Conservation (phyloP, 2,329 filamentous ascomycete genomes). For the Akanthomyces muscarius region DNA sequence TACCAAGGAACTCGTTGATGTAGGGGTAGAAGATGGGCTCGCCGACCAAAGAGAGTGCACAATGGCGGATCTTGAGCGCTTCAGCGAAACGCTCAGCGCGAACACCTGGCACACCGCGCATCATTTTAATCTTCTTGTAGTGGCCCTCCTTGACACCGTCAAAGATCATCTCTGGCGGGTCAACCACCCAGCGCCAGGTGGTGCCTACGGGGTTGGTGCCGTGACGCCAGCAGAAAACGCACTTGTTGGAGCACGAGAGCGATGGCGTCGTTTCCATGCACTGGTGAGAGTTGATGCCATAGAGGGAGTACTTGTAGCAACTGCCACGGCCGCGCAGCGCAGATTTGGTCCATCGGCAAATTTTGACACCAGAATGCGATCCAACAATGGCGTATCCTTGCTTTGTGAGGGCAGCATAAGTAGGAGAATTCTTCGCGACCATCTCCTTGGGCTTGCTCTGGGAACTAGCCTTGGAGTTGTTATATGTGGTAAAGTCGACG, state of each 20-base stretch:
- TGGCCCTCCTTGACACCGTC: conserved; percentile 85
- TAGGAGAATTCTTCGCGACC: conserved; percentile 88
- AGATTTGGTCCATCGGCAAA: conserved; percentile 98
- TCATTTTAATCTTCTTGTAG: conserved; percentile 97
- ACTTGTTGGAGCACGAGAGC: conserved; percentile 95
- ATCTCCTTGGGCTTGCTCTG: conserved; percentile 71
- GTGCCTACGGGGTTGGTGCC: conserved; percentile 96
- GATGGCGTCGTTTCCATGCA: conserved; percentile 99
- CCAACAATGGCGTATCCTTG: conserved; percentile 96
- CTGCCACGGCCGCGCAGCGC: conserved; percentile 88
- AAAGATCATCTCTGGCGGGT: conserved; percentile 86
- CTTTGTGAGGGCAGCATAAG: conserved; percentile 84
- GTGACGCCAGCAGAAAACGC: conserved; percentile 98
- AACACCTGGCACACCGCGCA: conserved; percentile 89
- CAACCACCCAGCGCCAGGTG: conserved; percentile 94
- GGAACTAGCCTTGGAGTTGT: conserved; percentile 42
- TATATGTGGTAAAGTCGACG: conserved; percentile 81
- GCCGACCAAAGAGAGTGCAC: conserved; percentile 85
- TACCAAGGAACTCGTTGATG: conserved; percentile 83
- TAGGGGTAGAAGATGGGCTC: conserved; percentile 99
- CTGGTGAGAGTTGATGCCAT: conserved; percentile 91
- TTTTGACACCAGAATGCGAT: conserved; percentile 93
- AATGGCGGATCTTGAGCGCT: conserved; percentile 90
- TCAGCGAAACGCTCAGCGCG: conserved; percentile 88
- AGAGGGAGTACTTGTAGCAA: conserved; percentile 98